A percentile compares a stretch with the other conserved stretches of the same genome.
Conservation (phyloP, 192 early-diverging fungal species). For the Rhizophagus clarus region DNA sequence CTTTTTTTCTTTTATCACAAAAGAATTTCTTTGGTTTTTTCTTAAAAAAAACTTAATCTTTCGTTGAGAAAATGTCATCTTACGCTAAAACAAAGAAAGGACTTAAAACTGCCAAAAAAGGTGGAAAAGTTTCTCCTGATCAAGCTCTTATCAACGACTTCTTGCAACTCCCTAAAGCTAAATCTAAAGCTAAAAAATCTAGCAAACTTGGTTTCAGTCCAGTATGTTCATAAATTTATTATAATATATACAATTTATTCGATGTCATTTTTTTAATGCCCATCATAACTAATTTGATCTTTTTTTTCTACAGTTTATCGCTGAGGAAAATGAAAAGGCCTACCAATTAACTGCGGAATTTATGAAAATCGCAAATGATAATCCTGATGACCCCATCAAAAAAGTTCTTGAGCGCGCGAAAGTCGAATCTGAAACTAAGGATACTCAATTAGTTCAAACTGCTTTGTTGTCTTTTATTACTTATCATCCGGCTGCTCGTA, state of each 20-base stretch:
- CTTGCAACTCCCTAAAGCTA: neutral
- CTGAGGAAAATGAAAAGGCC: neutral
- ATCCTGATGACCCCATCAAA: neutral
- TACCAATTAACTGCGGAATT: neutral
- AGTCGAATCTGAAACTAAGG: neutral
- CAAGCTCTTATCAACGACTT: neutral
- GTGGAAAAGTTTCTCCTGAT: neutral
- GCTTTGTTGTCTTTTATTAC: neutral
- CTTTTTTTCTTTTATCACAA: too few species aligned
- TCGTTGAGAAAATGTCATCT: neutral
- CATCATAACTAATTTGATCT: neutral
- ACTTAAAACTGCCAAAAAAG: neutral
- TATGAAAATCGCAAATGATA: neutral
- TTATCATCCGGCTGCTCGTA: constrained; percentile 6
- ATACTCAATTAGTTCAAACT: neutral
- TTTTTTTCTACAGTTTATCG: neutral
- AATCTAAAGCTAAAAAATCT: neutral
- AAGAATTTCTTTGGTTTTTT: too few species aligned
- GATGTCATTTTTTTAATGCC: neutral
- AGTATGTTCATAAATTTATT: neutral
- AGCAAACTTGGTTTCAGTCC: neutral
- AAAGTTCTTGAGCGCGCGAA: neutral
- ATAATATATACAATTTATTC: neutral
- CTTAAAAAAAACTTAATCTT: neutral
- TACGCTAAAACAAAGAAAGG: too few species aligned